phyloP scores from a whole-genome alignment of 495 filamentous ascomycete genomes.

The Talaromyces proteolyticus region DNA sequence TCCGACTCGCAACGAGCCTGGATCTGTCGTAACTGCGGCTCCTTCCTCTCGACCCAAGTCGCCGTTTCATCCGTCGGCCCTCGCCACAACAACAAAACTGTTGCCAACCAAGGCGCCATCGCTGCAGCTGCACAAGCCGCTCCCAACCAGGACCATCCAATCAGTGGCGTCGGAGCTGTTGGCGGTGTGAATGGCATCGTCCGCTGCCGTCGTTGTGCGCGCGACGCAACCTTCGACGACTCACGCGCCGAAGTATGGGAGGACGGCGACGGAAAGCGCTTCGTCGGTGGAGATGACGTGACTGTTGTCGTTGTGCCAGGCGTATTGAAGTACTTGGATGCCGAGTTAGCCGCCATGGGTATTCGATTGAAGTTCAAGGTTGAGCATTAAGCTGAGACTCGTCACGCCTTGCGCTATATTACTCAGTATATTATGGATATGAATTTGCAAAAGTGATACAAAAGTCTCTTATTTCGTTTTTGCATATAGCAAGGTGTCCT shows the following conservation, averaged over 20 bases:
- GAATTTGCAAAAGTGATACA: not conserved
- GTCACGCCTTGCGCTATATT: too few species aligned
- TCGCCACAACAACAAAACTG: slow-evolving; percentile 11
- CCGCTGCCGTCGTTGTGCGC: slow-evolving; percentile 80
- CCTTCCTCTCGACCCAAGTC: slow-evolving; percentile 79
- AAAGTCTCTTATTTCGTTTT: slow-evolving; percentile 13
- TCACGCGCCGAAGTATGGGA: slow-evolving; percentile 78
- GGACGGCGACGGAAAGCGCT: slow-evolving; percentile 75
- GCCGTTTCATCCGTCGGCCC: slow-evolving; percentile 41
- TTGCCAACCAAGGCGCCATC: slow-evolving; percentile 21
- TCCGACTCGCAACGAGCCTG: slow-evolving; percentile 83
- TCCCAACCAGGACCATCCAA: slow-evolving; percentile 18
- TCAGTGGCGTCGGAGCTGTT: slow-evolving; percentile 13
- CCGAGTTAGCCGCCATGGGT: slow-evolving; percentile 91
- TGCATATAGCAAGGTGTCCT: slow-evolving; percentile 7
- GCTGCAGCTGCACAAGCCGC: slow-evolving; percentile 29
- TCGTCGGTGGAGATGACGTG: slow-evolving; percentile 82
- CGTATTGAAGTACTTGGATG: slow-evolving; percentile 87
- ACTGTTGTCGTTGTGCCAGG: slow-evolving; percentile 89
- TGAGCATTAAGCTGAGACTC: too few species aligned
- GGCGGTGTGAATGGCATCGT: slow-evolving; percentile 59
- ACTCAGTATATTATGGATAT: too few species aligned
- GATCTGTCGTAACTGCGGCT: slow-evolving; percentile 84
- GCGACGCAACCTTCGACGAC: slow-evolving; percentile 54
- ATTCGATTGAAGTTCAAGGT: slow-evolving; percentile 86